Evolutionary conservation across 495 filamentous ascomycete species (phyloP).

Genomic region (Podospora tetraspora): DNA sequence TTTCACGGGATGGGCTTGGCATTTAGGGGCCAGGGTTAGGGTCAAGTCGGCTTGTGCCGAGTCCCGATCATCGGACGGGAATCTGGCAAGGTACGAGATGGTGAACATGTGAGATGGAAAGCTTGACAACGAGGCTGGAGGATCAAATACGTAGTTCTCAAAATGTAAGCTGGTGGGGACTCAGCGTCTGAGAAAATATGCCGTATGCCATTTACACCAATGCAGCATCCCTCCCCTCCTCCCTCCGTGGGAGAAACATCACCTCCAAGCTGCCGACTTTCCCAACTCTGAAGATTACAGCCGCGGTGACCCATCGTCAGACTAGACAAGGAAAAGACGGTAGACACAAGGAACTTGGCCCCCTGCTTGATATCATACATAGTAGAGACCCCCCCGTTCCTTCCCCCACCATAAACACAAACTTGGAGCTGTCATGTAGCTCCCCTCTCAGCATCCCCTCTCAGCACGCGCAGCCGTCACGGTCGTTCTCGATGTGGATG

Average conservation of each 20-base stretch:
- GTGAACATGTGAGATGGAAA: neutral
- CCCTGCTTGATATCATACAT: constrained; percentile 34
- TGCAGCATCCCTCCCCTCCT: constrained; percentile 5
- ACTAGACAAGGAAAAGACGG: constrained; percentile 9
- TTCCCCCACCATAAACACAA: constrained; percentile 1
- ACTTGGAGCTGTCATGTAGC: neutral
- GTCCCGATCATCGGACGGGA: neutral
- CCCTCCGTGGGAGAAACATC: neutral
- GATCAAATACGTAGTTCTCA: neutral
- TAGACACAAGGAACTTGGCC: constrained; percentile 19
- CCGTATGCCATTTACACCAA: constrained; percentile 17
- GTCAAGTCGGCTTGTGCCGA: neutral
- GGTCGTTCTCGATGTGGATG: constrained; percentile 87
- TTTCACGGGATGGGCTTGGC: neutral
- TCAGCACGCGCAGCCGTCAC: constrained; percentile 86
- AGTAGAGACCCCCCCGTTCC: constrained; percentile 3
- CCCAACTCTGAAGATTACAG: constrained; percentile 11
- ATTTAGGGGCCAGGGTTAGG: neutral
- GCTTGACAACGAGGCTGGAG: neutral
- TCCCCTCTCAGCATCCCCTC: constrained; percentile 48
- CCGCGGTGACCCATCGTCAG: constrained; percentile 9
- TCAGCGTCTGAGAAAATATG: constrained; percentile 4
- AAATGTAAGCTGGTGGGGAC: neutral
- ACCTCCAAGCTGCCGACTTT: neutral
- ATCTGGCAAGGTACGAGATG: neutral